phyloP scores from a whole-genome alignment of 2,329 filamentous ascomycete genomes.

The Rhexocercosporidium sp. region DNA sequence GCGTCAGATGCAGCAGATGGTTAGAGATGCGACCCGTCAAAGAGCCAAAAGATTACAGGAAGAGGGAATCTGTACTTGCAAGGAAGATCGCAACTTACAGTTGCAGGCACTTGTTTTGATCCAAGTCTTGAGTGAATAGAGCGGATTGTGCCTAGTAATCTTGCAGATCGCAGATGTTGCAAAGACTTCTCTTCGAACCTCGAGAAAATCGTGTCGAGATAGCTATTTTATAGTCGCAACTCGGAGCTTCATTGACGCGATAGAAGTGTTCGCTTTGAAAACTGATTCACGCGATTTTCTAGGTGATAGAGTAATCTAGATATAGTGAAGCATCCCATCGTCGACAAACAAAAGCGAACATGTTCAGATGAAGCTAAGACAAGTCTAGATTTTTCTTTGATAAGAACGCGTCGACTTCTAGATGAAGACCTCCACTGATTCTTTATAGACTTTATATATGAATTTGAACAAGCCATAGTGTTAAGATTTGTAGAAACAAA shows the following conservation, averaged over 20 bases:
- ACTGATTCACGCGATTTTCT: neutral
- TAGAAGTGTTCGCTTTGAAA: neutral
- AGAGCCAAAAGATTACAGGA: too few species aligned
- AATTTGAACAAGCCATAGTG: too few species aligned
- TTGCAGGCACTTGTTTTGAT: too few species aligned
- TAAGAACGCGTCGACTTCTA: neutral
- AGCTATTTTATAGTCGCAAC: neutral
- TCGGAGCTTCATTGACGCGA: neutral
- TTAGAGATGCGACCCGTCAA: too few species aligned
- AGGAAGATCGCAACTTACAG: too few species aligned
- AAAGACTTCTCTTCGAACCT: neutral
- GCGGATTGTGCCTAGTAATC: too few species aligned
- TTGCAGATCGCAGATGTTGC: too few species aligned
- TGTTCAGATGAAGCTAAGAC: neutral
- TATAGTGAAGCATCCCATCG: too few species aligned
- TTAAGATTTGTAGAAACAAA: too few species aligned
- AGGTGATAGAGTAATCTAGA: neutral
- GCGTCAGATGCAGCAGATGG: too few species aligned
- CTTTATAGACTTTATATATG: neutral
- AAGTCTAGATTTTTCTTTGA: neutral
- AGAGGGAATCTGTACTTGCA: too few species aligned
- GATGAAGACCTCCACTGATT: neutral
- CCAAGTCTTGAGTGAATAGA: too few species aligned
- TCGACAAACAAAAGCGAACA: neutral
- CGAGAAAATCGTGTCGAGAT: neutral